A percentile compares a stretch with the other conserved stretches of the same genome.
Conservation (phyloP, 768 basidiomycete genomes). For the Rubroboletus pulcherrimus region DNA sequence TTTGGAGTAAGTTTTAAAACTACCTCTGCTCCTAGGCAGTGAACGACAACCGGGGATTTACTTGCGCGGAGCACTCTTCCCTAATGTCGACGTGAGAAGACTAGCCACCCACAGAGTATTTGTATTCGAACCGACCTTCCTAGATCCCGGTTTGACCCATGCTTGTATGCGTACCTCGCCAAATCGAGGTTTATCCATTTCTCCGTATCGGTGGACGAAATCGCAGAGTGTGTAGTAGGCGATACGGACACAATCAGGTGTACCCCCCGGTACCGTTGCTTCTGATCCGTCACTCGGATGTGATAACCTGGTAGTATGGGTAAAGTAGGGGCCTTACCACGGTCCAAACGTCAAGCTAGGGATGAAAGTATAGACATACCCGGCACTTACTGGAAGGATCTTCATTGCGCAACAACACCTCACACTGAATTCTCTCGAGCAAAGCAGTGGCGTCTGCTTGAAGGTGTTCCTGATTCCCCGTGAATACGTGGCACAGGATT, state of each 20-base stretch:
- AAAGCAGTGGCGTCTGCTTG: conserved; percentile 39
- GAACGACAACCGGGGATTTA: conserved; percentile 17
- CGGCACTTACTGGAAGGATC: conserved; percentile 19
- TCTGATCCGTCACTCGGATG: conserved; percentile 10
- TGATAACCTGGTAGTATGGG: conserved; percentile 15
- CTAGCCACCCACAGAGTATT: neutral
- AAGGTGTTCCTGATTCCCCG: conserved; percentile 40
- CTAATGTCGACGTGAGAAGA: conserved; percentile 11
- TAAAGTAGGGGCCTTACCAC: conserved; percentile 28
- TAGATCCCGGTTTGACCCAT: conserved; percentile 41
- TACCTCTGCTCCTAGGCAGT: conserved; percentile 27
- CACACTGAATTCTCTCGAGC: conserved; percentile 39
- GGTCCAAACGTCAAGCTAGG: conserved; percentile 2
- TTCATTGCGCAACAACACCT: conserved; percentile 19
- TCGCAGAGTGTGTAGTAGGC: conserved; percentile 29
- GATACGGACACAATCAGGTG: conserved; percentile 19
- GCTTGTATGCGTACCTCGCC: conserved; percentile 36
- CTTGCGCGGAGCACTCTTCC: conserved; percentile 24
- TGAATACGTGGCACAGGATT: conserved; percentile 44
- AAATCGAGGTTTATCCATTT: conserved; percentile 31
- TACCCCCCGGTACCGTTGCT: conserved; percentile 22
- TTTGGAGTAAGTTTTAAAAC: conserved; percentile 23
- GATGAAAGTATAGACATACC: neutral
- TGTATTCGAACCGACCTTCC: conserved; percentile 26
- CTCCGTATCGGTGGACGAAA: conserved; percentile 35